phyloP scores from a whole-genome alignment of 768 basidiomycete genomes.

The Coprinopsis sp. region DNA sequence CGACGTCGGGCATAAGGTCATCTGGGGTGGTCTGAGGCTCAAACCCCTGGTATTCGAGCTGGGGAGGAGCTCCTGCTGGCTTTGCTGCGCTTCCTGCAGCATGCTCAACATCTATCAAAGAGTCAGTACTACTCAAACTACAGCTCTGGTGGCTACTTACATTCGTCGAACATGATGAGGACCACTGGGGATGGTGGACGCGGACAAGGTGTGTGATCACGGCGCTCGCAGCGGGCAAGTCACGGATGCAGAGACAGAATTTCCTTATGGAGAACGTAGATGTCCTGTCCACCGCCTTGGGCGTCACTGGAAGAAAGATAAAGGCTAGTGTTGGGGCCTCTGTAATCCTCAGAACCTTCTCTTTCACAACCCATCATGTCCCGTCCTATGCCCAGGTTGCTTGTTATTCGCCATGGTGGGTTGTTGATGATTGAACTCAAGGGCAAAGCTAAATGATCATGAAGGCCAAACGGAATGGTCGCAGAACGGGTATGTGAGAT shows the following conservation, averaged over 20 bases:
- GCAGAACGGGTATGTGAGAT: slow-evolving; percentile 59
- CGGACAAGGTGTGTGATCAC: neutral
- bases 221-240: neutral
- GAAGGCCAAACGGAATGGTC: slow-evolving; percentile 95
- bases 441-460: neutral
- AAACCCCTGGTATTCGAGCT: slow-evolving; percentile 83
- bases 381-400: slow-evolving; percentile 66
- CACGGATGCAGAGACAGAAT: too few species aligned
- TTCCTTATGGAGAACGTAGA: too few species aligned
- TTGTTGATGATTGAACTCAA: neutral
- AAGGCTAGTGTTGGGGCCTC: too few species aligned
- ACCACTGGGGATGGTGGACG: neutral
- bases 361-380: slow-evolving; percentile 27
- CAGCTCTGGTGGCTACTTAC: slow-evolving; percentile 33
- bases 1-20: slow-evolving; percentile 42
- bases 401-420: slow-evolving; percentile 75
- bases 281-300: too few species aligned
- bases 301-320: too few species aligned
- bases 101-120: slow-evolving; percentile 82
- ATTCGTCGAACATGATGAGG: slow-evolving; percentile 59
- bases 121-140: slow-evolving; percentile 8
- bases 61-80: slow-evolving; percentile 36
- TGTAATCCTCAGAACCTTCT: too few species aligned
- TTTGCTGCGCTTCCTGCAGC: slow-evolving; percentile 48
- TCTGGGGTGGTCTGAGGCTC: slow-evolving; percentile 61